Evolutionary conservation across 139 green algal species (phyloP).

Genomic region (Nannochloris sp.): DNA sequence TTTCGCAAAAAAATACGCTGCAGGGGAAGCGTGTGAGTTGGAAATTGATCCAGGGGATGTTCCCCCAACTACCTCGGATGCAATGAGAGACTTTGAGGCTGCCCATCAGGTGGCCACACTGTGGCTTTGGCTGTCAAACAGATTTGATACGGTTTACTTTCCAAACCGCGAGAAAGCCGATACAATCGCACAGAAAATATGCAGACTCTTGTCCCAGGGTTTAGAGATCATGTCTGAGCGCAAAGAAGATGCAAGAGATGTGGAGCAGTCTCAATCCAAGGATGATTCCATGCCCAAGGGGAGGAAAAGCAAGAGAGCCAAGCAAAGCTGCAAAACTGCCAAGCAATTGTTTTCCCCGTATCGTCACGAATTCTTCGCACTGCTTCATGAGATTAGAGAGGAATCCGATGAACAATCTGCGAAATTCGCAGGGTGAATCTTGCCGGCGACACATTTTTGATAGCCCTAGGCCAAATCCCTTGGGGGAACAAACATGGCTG

Average conservation of each 20-base stretch:
- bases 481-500: too few species aligned
- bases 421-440: too few species aligned
- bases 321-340: neutral
- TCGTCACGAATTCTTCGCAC: neutral
- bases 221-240: neutral
- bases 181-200: neutral
- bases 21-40: conserved; percentile 9
- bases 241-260: neutral
- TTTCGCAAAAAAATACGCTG: conserved; percentile 31
- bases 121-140: conserved; percentile 34
- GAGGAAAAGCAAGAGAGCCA: neutral
- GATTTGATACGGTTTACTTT: conserved; percentile 24
- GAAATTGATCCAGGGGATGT: conserved; percentile 11
- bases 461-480: too few species aligned
- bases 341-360: neutral
- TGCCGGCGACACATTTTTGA: too few species aligned
- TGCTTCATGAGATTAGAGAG: neutral
- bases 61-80: conserved; percentile 11
- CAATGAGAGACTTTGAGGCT: conserved; percentile 35
- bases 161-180: conserved; percentile 6
- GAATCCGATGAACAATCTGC: neutral
- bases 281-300: neutral
- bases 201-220: neutral
- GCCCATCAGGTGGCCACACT: conserved; percentile 27
- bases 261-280: neutral